Evolutionary conservation across 2,329 filamentous ascomycete genomes (phyloP).

Genomic region (Penicillium griseofulvum): DNA sequence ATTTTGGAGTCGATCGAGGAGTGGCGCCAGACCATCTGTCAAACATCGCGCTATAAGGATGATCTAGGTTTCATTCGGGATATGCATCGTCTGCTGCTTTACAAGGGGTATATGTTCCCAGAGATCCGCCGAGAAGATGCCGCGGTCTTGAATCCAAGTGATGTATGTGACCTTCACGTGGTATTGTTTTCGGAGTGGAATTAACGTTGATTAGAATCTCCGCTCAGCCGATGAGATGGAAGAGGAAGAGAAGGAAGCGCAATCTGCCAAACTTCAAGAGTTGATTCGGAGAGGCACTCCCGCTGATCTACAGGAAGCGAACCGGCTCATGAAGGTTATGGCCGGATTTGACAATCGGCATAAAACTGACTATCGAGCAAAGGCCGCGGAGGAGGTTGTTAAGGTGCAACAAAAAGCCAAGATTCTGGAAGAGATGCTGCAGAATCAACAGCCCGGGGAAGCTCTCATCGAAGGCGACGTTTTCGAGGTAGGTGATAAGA

Average conservation of each 20-base stretch:
- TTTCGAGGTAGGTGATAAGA: conserved; percentile 54
- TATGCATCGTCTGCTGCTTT: conserved; percentile 93
- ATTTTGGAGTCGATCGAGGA: conserved; percentile 97
- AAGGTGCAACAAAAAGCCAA: conserved; percentile 96
- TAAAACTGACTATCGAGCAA: conserved; percentile 96
- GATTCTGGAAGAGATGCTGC: conserved; percentile 87
- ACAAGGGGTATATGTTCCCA: conserved; percentile 96
- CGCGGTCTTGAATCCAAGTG: conserved; percentile 92
- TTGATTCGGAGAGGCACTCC: conserved; percentile 88
- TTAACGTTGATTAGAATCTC: conserved; percentile 64
- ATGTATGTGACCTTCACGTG: conserved; percentile 61
- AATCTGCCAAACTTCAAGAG: conserved; percentile 97
- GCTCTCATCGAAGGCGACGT: conserved; percentile 68
- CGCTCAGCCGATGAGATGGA: conserved; percentile 99
- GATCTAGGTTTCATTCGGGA: conserved; percentile 94
- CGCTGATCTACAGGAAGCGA: conserved; percentile 93
- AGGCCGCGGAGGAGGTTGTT: conserved; percentile 90
- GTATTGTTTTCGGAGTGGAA: conserved; percentile 10
- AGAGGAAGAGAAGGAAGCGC: conserved; percentile 88
- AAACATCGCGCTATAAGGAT: conserved; percentile 96
- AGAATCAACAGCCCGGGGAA: conserved; percentile 78
- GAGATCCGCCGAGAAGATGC: conserved; percentile 91
- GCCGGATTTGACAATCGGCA: conserved; percentile 92
- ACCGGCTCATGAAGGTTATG: conserved; percentile 98
- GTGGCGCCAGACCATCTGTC: conserved; percentile 97